phyloP scores from a whole-genome alignment of 2,329 filamentous ascomycete species.

The Aspergillus bombycis region DNA sequence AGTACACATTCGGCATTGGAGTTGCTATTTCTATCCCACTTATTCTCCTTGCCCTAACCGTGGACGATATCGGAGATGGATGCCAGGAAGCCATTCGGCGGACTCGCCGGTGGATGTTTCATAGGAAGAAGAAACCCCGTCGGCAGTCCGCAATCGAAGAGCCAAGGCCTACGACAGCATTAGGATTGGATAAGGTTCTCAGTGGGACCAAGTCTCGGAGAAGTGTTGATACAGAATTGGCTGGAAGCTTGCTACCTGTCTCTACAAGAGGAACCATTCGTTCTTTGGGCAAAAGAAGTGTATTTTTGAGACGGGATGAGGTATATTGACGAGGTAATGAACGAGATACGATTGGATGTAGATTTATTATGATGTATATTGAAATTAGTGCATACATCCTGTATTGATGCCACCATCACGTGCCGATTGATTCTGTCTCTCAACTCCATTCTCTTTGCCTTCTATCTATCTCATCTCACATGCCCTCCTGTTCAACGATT shows the following conservation, averaged over 20 bases:
- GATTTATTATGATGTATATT: not conserved
- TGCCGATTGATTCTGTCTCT: not conserved
- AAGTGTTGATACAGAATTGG: conserved; percentile 31
- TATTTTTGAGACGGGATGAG: conserved; percentile 4
- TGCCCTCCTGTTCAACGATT: not conserved
- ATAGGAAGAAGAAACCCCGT: conserved; percentile 11
- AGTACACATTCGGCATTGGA: conserved; percentile 60
- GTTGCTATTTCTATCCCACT: conserved; percentile 57
- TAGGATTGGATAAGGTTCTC: conserved; percentile 32
- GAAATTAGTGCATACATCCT: not conserved
- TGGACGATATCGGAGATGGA: conserved; percentile 46
- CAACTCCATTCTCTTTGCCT: not conserved
- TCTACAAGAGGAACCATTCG: conserved; percentile 28
- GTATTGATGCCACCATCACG: not conserved
- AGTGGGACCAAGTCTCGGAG: conserved; percentile 27
- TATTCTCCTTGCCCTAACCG: conserved; percentile 49
- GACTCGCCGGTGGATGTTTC: conserved; percentile 29
- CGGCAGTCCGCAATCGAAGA: not conserved
- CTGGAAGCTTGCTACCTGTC: conserved; percentile 29
- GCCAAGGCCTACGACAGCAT: conserved; percentile 13
- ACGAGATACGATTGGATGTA: not conserved
- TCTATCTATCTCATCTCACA: not conserved
- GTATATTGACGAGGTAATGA: conserved; percentile 3
- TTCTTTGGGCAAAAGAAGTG: conserved; percentile 3
- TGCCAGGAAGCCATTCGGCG: conserved; percentile 29